These are phyloP conservation scores for Phytophthora fragariae DNA, from an alignment of 352 stramenopile species.

Conservation along the genomic window DNA sequence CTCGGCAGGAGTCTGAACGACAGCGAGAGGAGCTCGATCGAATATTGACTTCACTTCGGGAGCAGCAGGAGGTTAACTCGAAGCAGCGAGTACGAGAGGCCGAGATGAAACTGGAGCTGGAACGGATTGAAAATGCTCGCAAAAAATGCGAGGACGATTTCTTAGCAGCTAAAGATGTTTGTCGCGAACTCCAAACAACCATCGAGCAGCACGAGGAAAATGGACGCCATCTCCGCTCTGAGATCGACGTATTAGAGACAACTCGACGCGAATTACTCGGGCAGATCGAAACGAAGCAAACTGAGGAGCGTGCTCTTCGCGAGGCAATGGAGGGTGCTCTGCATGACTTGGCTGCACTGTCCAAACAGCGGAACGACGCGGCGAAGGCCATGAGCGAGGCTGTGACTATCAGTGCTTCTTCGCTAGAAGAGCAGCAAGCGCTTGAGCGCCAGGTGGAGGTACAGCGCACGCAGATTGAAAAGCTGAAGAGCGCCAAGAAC, in stretches of 20 bases:
- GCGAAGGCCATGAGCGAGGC: constrained; percentile 87
- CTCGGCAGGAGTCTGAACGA: constrained; percentile 41
- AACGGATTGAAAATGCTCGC: constrained; percentile 41
- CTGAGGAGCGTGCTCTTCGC: constrained; percentile 59
- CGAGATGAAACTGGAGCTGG: constrained; percentile 44
- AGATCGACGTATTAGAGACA: constrained; percentile 38
- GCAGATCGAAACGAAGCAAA: constrained; percentile 55
- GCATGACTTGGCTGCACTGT: constrained; percentile 68
- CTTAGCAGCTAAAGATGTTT: constrained; percentile 58
- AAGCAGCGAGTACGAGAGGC: constrained; percentile 46
- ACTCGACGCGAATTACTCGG: constrained; percentile 40
- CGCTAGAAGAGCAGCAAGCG: constrained; percentile 79
- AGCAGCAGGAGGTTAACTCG: constrained; percentile 46
- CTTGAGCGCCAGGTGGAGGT: constrained; percentile 65
- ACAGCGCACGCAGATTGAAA: constrained; percentile 76
- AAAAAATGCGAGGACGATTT: constrained; percentile 60
- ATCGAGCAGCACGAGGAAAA: constrained; percentile 49
- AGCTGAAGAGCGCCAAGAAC: constrained; percentile 81
- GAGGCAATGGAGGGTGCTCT: constrained; percentile 74
- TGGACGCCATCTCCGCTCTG: constrained; percentile 30
- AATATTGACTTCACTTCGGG: constrained; percentile 32
- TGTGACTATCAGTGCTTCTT: constrained; percentile 83
- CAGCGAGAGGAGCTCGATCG: constrained; percentile 41
- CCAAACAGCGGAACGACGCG: constrained; percentile 79
- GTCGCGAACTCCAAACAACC: constrained; percentile 52